phyloP scores from a whole-genome alignment of 2,329 filamentous ascomycete species.

The Grosmannia serpens region DNA sequence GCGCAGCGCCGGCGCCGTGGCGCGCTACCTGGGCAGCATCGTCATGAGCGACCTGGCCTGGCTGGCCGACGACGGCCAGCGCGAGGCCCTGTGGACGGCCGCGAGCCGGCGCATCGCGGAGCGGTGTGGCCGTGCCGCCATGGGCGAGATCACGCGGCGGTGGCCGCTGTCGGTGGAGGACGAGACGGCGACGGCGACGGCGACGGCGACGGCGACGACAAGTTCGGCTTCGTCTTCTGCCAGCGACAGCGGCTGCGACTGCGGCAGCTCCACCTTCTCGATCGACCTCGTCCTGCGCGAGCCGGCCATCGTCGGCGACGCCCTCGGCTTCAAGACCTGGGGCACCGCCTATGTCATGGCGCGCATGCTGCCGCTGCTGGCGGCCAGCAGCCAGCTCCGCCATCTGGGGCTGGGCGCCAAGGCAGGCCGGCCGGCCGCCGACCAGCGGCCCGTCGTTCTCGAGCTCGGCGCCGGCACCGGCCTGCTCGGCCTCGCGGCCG shows the following conservation, averaged over 20 bases:
- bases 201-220: too few species aligned
- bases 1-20: constrained; percentile 29
- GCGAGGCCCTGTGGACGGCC: constrained; percentile 62
- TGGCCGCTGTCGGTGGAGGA: constrained; percentile 36
- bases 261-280: constrained; percentile 15
- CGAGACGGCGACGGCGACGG: too few species aligned
- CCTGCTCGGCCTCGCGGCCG: constrained; percentile 77
- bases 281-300: constrained; percentile 68
- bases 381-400: neutral
- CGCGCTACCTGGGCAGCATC: constrained; percentile 57
- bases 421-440: too few species aligned
- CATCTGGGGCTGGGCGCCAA: too few species aligned
- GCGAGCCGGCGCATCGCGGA: constrained; percentile 75
- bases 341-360: constrained; percentile 80
- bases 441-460: constrained; percentile 34
- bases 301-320: constrained; percentile 77
- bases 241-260: too few species aligned
- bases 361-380: constrained; percentile 42
- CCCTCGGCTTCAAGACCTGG: constrained; percentile 91
- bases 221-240: too few species aligned
- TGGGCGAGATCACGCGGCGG: constrained; percentile 43
- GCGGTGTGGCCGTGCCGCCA: constrained; percentile 61
- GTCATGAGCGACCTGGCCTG: constrained; percentile 56
- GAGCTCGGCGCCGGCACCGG: constrained; percentile 88
- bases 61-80: constrained; percentile 54